Evolutionary conservation across 129 eudicot genomes (phyloP), one percentile per base, ranked within the genome.

Genomic region (Dittrichia graveolens): DNA sequence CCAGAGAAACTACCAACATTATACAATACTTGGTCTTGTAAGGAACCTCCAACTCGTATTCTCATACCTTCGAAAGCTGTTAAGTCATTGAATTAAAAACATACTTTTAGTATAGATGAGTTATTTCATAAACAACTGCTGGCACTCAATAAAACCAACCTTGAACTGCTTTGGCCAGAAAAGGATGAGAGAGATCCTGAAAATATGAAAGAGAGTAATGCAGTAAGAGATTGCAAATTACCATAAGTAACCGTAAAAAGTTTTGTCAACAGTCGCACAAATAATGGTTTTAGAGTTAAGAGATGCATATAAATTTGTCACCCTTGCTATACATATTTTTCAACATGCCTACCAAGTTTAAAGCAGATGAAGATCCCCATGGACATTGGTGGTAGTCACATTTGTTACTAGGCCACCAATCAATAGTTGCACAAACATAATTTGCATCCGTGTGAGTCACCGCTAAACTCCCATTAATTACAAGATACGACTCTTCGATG

Each of bases 381-480:
- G 98, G 96, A 72, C 98, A 93, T 48, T 83, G 91, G 57, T 74
- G 73, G 78, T 93, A 93, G 67, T 87, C 78, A 58, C 98, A 93
- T 81, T 93, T 89, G 11, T 81, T 85, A 66, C 70, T 83, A 58
- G 98, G 98, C 98, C 98, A 93, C 98, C 98, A 93, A 83, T 93
- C 98, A 53, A 93, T 85, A 14, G 98, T 93, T 13, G 98, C 98
- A 83, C 98, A 93, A 2, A 93, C 80, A 77, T 81, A 93, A 76
- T 84, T 83, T n/a, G 76, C 78, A 85, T 90, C 96, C 12, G 98
- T 93, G 38, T 76, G 79, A 54, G 96, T 75, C 60, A 90, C 45
- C 12, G 81, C 61, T 45, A 70, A 37, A 75, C 81, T 81, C 53
- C 89, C 88, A 86, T 90, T 73, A 35, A 89, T 77, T 4, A 79